Percentiles rank a stretch among this genome's conserved stretches.
Evolutionary conservation across 805 yeast species (phyloP).

Genomic region (Kodamaea leandrae): DNA sequence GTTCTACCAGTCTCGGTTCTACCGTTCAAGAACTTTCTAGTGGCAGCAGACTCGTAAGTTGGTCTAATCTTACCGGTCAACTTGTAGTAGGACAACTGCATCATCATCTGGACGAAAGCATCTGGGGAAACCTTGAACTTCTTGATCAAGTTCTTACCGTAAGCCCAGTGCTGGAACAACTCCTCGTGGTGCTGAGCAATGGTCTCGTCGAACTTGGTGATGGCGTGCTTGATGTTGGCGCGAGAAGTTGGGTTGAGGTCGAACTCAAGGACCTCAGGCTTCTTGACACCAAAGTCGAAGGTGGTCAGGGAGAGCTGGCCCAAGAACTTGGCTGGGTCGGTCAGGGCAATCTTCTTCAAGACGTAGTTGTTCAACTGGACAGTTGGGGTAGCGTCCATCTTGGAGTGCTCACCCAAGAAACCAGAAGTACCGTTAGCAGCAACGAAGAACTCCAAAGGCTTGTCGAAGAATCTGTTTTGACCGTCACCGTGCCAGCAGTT

Average conservation of each 20-base stretch:
- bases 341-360: conserved; percentile 51
- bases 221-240: conserved; percentile 54
- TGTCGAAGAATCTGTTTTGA: conserved; percentile 84
- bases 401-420: conserved; percentile 93
- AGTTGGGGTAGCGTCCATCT: conserved; percentile 98
- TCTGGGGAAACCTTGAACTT: conserved; percentile 87
- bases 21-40: conserved; percentile 83
- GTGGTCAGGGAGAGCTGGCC: conserved; percentile 22
- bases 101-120: conserved; percentile 84
- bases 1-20: conserved; percentile 93
- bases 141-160: conserved; percentile 85
- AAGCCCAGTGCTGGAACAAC: conserved; percentile 76
- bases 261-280: conserved; percentile 44
- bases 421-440: conserved; percentile 85
- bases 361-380: conserved; percentile 80
- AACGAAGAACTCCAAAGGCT: conserved; percentile 82
- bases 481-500: conserved; percentile 97
- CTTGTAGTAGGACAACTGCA: conserved; percentile 89
- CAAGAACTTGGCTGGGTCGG: conserved; percentile 37
- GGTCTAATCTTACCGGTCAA: conserved; percentile 78
- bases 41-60: conserved; percentile 94
- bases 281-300: conserved; percentile 14
- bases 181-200: conserved; percentile 68
- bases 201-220: conserved; percentile 52
- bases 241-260: conserved; percentile 55